Conservation (phyloP, 495 filamentous ascomycete species). For the Astrothelium subdiscretum region DNA sequence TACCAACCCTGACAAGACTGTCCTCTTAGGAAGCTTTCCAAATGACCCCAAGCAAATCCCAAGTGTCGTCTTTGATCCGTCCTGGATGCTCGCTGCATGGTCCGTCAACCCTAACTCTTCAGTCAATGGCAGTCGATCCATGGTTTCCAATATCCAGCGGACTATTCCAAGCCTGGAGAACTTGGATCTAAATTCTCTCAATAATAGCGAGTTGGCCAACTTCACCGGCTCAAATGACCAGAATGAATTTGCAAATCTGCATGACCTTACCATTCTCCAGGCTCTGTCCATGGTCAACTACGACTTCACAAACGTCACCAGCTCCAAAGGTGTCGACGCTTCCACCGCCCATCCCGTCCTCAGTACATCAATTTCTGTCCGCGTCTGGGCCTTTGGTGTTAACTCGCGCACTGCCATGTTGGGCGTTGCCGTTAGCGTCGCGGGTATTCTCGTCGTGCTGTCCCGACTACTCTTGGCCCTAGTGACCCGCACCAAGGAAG, state of each 20-base stretch:
- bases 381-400: constrained; percentile 19
- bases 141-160: constrained; percentile 3
- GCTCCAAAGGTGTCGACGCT: not conserved
- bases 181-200: not conserved
- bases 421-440: constrained; percentile 14
- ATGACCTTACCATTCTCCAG: not conserved
- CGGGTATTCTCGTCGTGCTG: not conserved
- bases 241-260: not conserved
- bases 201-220: not conserved
- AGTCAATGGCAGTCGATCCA: constrained; percentile 6
- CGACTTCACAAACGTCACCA: not conserved
- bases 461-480: not conserved
- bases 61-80: constrained; percentile 7
- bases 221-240: not conserved
- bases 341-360: constrained; percentile 5
- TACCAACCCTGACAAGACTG: constrained; percentile 11
- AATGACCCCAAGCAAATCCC: not conserved
- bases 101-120: constrained; percentile 11
- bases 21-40: constrained; percentile 5
- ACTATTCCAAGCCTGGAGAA: not conserved
- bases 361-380: constrained; percentile 7
- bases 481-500: not conserved
- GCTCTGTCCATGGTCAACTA: constrained; percentile 15
- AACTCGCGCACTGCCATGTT: constrained; percentile 16
- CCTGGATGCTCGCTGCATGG: constrained; percentile 21